Conservation (phyloP, 2,329 filamentous ascomycete species). For the Colletotrichum plurivorum region DNA sequence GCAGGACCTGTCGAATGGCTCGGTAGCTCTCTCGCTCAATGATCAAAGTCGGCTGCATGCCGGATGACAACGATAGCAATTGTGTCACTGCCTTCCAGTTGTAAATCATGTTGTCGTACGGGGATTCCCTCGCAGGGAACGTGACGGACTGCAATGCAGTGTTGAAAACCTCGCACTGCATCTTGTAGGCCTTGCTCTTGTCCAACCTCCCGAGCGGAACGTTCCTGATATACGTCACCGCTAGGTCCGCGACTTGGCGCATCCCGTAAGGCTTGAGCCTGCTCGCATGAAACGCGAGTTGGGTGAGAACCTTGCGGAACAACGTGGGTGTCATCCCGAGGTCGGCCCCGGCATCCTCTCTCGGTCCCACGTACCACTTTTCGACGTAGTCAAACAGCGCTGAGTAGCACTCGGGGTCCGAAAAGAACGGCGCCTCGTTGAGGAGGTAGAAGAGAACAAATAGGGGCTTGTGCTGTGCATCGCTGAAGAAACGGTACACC, state of each 20-base stretch:
- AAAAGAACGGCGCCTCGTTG: neutral
- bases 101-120: slow-evolving; percentile 56
- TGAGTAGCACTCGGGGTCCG: slow-evolving; percentile 16
- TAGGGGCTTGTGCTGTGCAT: slow-evolving; percentile 22
- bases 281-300: slow-evolving; percentile 30
- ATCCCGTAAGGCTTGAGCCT: slow-evolving; percentile 48
- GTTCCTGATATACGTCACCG: slow-evolving; percentile 47
- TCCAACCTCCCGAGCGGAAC: slow-evolving; percentile 40
- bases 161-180: slow-evolving; percentile 54
- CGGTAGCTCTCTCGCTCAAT: slow-evolving; percentile 67
- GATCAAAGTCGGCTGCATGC: slow-evolving; percentile 62
- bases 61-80: slow-evolving; percentile 66
- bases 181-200: slow-evolving; percentile 40
- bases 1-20: slow-evolving; percentile 67
- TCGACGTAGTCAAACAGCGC: slow-evolving; percentile 31
- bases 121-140: slow-evolving; percentile 47
- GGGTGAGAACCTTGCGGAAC: slow-evolving; percentile 10
- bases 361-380: slow-evolving; percentile 21
- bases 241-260: slow-evolving; percentile 47
- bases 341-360: neutral
- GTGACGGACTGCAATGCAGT: slow-evolving; percentile 50
- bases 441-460: slow-evolving; percentile 38
- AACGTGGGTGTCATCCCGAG: neutral
- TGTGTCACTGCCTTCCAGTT: slow-evolving; percentile 72
- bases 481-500: slow-evolving; percentile 22